These are phyloP conservation scores for Arthrobotrys sinensis DNA, from an alignment of 2,329 filamentous ascomycete genomes.

Conservation along the genomic window DNA sequence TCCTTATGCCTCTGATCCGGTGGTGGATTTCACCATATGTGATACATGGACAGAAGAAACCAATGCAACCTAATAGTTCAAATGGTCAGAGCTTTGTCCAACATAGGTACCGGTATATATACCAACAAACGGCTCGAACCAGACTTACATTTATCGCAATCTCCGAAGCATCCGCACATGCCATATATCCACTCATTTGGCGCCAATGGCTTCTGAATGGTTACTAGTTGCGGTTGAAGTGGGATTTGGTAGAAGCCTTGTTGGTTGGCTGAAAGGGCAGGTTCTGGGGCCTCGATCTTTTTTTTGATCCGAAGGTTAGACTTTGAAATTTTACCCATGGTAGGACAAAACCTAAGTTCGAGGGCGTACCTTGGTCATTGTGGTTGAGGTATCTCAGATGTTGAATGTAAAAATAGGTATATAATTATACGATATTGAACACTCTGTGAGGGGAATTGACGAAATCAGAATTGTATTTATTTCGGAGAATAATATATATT, in stretches of 20 bases:
- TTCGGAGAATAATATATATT: too few relatives aligned
- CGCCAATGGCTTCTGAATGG: background rate
- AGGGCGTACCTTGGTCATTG: background rate
- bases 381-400: background rate
- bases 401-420: background rate
- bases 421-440: background rate
- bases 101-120: background rate
- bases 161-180: constrained; percentile 57
- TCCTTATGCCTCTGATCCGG: background rate
- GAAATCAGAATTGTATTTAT: too few relatives aligned
- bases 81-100: background rate
- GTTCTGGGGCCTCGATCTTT: constrained; percentile 1
- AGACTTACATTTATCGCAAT: constrained; percentile 60
- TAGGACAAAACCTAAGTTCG: background rate
- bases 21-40: constrained; percentile 52
- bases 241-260: constrained; percentile 39
- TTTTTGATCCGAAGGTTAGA: background rate
- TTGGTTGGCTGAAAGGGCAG: background rate
- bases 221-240: background rate
- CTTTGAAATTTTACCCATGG: background rate
- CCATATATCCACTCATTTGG: constrained; percentile 56
- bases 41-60: constrained; percentile 47
- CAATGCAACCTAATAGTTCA: constrained; percentile 26
- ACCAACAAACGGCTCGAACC: background rate
- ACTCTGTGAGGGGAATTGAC: too few relatives aligned